These are phyloP conservation scores for Pichia cephalocereana DNA, from an alignment of 805 yeast species.

Conservation along the genomic window DNA sequence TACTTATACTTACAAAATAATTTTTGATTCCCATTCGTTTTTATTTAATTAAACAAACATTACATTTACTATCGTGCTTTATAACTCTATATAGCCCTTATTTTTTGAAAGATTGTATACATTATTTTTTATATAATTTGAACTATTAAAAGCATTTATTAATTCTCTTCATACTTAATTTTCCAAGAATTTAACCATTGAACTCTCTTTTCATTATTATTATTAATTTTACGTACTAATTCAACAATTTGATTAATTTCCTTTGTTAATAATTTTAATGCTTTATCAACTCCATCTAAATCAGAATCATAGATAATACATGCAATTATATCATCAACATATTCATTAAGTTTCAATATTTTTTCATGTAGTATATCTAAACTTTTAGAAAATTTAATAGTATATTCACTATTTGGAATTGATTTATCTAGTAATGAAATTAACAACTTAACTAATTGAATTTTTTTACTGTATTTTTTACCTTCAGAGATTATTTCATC, in stretches of 20 bases:
- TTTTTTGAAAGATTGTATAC: not conserved
- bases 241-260: constrained; percentile 24
- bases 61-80: no score
- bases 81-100: not conserved
- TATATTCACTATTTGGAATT: constrained; percentile 31
- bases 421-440: constrained; percentile 52
- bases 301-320: constrained; percentile 39
- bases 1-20: not conserved
- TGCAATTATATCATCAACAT: constrained; percentile 51
- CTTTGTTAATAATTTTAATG: constrained; percentile 11
- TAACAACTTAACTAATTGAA: constrained; percentile 49
- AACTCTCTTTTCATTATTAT: constrained; percentile 40
- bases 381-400: constrained; percentile 27
- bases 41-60: not conserved
- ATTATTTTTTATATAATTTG: no score
- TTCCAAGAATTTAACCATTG: constrained; percentile 53
- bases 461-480: constrained; percentile 40
- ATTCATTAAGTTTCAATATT: constrained; percentile 34
- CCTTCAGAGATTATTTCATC: constrained; percentile 25
- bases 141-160: no score
- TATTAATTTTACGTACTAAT: constrained; percentile 38
- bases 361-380: constrained; percentile 39
- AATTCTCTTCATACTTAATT: constrained; percentile 29
- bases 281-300: constrained; percentile 27
- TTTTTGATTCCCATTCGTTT: not conserved